phyloP scores from a whole-genome alignment of 2,329 filamentous ascomycete species.

The Penicillium sp. region DNA sequence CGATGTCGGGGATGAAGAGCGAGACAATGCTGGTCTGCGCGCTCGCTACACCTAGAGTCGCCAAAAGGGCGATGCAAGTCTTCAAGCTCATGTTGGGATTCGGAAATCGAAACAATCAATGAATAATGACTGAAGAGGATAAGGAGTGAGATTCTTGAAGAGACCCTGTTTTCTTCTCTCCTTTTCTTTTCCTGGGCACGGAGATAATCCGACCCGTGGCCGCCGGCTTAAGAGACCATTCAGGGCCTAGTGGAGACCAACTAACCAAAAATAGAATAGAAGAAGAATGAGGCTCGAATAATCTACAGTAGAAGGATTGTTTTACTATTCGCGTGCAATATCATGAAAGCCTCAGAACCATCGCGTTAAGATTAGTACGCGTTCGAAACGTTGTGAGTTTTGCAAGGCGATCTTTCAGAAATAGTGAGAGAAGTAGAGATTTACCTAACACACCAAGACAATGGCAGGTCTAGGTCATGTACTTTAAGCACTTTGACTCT shows the following conservation, averaged over 20 bases:
- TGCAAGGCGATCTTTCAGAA: background rate
- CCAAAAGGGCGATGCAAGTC: constrained; percentile 8
- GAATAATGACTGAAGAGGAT: background rate
- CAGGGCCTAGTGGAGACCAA: constrained; percentile 1
- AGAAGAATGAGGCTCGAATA: background rate
- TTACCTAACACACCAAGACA: background rate
- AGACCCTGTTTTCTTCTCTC: background rate
- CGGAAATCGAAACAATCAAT: background rate
- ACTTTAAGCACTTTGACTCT: background rate
- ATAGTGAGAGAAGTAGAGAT: background rate
- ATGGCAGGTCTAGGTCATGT: background rate
- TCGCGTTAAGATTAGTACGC: too few species aligned
- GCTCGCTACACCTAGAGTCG: constrained; percentile 19
- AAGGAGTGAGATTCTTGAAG: background rate
- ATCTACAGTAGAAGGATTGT: background rate
- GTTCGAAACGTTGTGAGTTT: background rate
- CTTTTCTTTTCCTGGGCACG: background rate
- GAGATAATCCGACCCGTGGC: background rate
- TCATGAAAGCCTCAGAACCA: too few species aligned
- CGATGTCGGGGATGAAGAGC: constrained; percentile 27
- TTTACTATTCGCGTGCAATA: too few species aligned
- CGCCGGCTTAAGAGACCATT: background rate
- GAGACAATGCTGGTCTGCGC: constrained; percentile 27
- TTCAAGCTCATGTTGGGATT: background rate
- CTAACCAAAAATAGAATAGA: background rate